Evolutionary conservation across 2,329 filamentous ascomycete species (phyloP).

Genomic region (Colletotrichum melonis): DNA sequence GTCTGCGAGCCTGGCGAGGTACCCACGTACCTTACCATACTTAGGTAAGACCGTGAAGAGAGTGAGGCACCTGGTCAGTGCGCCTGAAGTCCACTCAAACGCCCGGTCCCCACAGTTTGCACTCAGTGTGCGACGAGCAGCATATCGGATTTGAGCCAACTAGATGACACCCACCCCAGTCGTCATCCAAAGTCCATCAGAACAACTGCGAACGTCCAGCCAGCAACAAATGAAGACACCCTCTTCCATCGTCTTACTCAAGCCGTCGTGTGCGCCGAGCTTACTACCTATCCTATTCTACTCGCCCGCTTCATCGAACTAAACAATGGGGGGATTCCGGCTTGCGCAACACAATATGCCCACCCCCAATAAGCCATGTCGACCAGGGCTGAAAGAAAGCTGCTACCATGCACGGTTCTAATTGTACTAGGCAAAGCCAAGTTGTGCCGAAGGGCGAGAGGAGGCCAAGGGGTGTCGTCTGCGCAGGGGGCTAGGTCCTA

Average conservation of each 20-base stretch:
- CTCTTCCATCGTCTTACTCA: slow-evolving; percentile 11
- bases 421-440: slow-evolving; percentile 1
- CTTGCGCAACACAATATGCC: slow-evolving; percentile 2
- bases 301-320: neutral
- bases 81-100: neutral
- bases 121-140: slow-evolving; percentile 30
- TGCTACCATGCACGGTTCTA: slow-evolving; percentile 7
- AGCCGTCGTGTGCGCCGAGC: slow-evolving; percentile 6
- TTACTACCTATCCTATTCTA: neutral
- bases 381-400: slow-evolving; percentile 20
- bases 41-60: too few species aligned
- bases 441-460: neutral
- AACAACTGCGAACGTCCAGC: neutral
- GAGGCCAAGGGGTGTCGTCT: neutral
- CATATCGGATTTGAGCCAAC: slow-evolving; percentile 26
- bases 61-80: slow-evolving; percentile 12
- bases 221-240: slow-evolving; percentile 31
- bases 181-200: slow-evolving; percentile 22
- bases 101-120: slow-evolving; percentile 25
- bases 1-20: too few species aligned
- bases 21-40: too few species aligned
- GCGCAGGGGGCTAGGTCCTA: slow-evolving; percentile 3
- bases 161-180: slow-evolving; percentile 21
- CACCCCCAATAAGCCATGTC: neutral
- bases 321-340: slow-evolving; percentile 6